These are phyloP conservation scores for Metschnikowia kofuensis DNA, from an alignment of 805 yeast genomes.

Conservation along the genomic window DNA sequence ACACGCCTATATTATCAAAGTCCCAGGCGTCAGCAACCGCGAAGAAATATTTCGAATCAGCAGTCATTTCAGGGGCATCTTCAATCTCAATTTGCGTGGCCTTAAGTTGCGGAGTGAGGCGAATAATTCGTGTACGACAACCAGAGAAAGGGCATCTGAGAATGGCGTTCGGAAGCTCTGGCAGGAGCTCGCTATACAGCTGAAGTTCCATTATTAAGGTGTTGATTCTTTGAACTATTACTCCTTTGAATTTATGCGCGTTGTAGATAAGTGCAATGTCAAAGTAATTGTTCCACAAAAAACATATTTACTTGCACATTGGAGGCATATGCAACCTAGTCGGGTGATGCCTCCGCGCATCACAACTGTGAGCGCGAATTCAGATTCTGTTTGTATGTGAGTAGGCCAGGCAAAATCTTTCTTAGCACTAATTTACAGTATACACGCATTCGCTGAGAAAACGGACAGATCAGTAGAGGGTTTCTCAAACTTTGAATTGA, in stretches of 20 bases:
- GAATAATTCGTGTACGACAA: constrained; percentile 27
- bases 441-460: too few relatives aligned
- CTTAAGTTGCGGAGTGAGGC: constrained; percentile 12
- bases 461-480: too few relatives aligned
- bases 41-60: constrained; percentile 29
- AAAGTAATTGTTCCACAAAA: too few relatives aligned
- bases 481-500: too few relatives aligned
- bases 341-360: too few relatives aligned
- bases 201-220: constrained; percentile 1
- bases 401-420: too few relatives aligned
- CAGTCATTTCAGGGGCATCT: constrained; percentile 31
- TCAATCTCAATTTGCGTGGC: constrained; percentile 12
- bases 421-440: too few relatives aligned
- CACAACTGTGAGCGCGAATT: too few relatives aligned
- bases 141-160: constrained; percentile 25
- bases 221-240: not conserved
- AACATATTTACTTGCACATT: too few relatives aligned
- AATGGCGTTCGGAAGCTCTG: constrained; percentile 10
- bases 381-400: too few relatives aligned
- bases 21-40: constrained; percentile 65
- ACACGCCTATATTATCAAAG: constrained; percentile 77
- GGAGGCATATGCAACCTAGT: too few relatives aligned
- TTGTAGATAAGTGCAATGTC: too few relatives aligned
- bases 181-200: constrained; percentile 6
- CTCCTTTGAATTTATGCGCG: not conserved